phyloP scores from a whole-genome alignment of 2,329 filamentous ascomycete genomes.

The Aspergillus tanneri region DNA sequence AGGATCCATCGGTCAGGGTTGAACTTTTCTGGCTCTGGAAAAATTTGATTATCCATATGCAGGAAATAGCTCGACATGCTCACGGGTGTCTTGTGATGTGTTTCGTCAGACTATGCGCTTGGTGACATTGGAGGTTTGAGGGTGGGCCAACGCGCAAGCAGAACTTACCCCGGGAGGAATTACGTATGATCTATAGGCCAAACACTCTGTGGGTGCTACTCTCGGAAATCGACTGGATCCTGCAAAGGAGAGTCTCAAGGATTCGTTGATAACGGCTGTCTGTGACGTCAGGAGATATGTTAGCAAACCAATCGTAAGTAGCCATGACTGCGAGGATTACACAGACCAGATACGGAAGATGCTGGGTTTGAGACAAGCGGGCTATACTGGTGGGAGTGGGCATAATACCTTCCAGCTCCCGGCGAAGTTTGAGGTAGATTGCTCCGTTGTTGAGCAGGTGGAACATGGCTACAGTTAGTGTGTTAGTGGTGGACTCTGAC shows the following conservation, averaged over 20 bases:
- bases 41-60: constrained; percentile 30
- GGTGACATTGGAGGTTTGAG: too few species aligned
- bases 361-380: constrained; percentile 35
- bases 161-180: constrained; percentile 30
- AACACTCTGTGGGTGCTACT: constrained; percentile 4
- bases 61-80: constrained; percentile 35
- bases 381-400: constrained; percentile 21
- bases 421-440: constrained; percentile 21
- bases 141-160: too few species aligned
- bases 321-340: background rate
- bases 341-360: constrained; percentile 40
- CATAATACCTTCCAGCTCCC: constrained; percentile 31
- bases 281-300: background rate
- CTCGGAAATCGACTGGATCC: constrained; percentile 10
- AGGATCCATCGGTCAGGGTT: constrained; percentile 35
- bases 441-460: constrained; percentile 26
- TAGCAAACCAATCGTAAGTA: background rate
- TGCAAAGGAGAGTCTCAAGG: constrained; percentile 9
- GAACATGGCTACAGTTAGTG: constrained; percentile 33
- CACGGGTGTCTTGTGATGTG: constrained; percentile 27
- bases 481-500: constrained; percentile 36
- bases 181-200: constrained; percentile 16
- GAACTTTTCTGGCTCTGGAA: constrained; percentile 30
- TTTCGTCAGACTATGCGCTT: background rate
- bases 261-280: constrained; percentile 13